Evolutionary conservation across 2,329 filamentous ascomycete genomes (phyloP).

Genomic region (Ramichloridium luteum): DNA sequence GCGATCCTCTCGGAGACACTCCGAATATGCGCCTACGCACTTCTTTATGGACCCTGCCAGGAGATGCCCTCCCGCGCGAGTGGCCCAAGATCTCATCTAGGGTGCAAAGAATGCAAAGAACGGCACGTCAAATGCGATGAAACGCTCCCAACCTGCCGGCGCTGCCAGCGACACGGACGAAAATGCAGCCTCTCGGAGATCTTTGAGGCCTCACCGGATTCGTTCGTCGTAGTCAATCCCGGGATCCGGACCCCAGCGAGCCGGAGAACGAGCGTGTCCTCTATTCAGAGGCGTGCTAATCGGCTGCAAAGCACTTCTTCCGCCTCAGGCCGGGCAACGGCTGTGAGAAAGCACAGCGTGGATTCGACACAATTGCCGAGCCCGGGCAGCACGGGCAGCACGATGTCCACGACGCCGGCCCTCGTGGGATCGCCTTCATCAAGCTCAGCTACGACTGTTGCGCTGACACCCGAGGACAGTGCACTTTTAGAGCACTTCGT

Average conservation of each 20-base stretch:
- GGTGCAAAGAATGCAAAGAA: not conserved
- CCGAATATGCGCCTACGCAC: no score
- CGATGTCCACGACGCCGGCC: not conserved
- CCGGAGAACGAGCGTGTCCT: no score
- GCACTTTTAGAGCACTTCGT: not conserved
- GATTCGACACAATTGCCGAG: not conserved
- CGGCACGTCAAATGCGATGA: conserved; percentile 1
- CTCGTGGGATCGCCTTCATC: not conserved
- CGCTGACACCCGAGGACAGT: not conserved
- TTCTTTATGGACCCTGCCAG: not conserved
- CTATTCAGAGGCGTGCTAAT: not conserved
- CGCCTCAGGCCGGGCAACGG: not conserved
- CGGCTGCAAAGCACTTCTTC: not conserved
- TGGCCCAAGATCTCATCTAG: not conserved
- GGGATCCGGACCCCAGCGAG: not conserved
- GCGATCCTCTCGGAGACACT: no score
- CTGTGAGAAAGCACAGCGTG: not conserved
- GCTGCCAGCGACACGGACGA: not conserved
- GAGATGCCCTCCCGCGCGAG: not conserved
- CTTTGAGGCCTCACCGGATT: not conserved
- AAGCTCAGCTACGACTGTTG: not conserved
- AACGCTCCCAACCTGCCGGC: not conserved
- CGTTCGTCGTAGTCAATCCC: not conserved
- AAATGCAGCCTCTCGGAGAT: not conserved
- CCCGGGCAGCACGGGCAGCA: not conserved